Percentiles rank a stretch among this genome's conserved stretches.
Evolutionary conservation across 1,139 yeast species (phyloP).

Genomic region (Pichia sp.): DNA sequence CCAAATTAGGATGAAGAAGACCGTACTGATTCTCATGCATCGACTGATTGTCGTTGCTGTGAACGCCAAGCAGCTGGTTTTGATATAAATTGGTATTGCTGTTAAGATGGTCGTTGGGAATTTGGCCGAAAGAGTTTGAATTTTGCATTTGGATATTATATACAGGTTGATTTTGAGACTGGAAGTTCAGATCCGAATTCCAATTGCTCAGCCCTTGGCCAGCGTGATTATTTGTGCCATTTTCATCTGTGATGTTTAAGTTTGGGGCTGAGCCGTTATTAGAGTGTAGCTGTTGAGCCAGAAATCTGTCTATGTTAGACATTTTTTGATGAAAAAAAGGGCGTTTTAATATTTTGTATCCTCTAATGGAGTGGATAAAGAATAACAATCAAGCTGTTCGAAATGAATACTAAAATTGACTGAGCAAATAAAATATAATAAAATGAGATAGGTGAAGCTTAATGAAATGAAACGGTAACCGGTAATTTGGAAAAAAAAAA

Average conservation of each 20-base stretch:
- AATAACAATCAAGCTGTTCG: background rate
- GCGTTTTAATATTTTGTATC: background rate
- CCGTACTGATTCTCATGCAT: background rate
- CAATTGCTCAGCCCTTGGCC: background rate
- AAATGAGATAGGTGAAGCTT: background rate
- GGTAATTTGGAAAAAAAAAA: background rate
- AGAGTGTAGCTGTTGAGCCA: slow-evolving; percentile 6
- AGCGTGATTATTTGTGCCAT: background rate
- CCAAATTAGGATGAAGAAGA: background rate
- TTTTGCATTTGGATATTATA: slow-evolving; percentile 13
- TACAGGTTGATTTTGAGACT: slow-evolving; percentile 4
- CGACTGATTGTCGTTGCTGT: background rate
- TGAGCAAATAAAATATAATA: background rate
- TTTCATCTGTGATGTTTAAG: background rate
- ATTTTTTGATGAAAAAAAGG: background rate
- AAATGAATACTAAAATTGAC: background rate
- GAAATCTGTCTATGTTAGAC: slow-evolving; percentile 8
- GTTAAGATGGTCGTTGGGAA: background rate
- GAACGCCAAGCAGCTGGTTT: background rate
- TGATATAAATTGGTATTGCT: slow-evolving; percentile 6
- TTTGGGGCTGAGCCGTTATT: slow-evolving; percentile 1
- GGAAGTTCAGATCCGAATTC: background rate
- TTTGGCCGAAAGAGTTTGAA: slow-evolving; percentile 12
- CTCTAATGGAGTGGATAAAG: background rate
- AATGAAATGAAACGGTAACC: background rate